Evolutionary conservation across 805 yeast genomes (phyloP), one percentile per base, ranked within the genome.

Genomic region (Saturnispora galanensis): DNA sequence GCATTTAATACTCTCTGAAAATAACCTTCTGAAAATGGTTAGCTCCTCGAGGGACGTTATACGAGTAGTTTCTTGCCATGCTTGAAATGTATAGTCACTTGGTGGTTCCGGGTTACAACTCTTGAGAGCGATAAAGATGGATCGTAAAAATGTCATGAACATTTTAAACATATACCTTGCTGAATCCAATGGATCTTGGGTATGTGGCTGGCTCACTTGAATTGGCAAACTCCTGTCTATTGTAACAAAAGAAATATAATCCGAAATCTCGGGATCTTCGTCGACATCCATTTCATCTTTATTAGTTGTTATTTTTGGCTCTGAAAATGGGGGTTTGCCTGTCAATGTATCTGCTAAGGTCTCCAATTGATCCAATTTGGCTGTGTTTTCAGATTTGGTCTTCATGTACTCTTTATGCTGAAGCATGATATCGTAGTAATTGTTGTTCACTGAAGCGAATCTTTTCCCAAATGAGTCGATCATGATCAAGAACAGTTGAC

Each of bases 121-220:
- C 58, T 87, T 88, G 52, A 94, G 68, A 3, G 95, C 96, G 62
- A 81, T 85, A 55, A 90, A 83, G 36, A 88, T 84, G 0, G 96
- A 85, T 59, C 89, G 87, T 56, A 93, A 68, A 58, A 93, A 93
- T 4, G 89, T 84, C 81, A 93, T 77, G 44, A 94, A 66, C 4
- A 95, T 88, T 51, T 90, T 77, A 73, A 88, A 87, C 29, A 93
- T 66, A 54, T 84, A 85, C 37, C 94, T 76, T 1, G 96, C 90
- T 58, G 89, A 96, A 54, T 87, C 87, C 43, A 86, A 67, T 11
- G 89, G 85, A 51, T 84, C 90, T 29, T 76, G 66, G 16, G 70
- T 66, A 0, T 72, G 57, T 3, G 64, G 70, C 32, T 76, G 76
- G 9, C 76, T 64, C 1, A 82, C 62, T 18, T 77, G 64, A 15